Evolutionary conservation across 495 filamentous ascomycete species (phyloP), one percentile per base, ranked within the genome.

Genomic region (Xylaria intraflava): DNA sequence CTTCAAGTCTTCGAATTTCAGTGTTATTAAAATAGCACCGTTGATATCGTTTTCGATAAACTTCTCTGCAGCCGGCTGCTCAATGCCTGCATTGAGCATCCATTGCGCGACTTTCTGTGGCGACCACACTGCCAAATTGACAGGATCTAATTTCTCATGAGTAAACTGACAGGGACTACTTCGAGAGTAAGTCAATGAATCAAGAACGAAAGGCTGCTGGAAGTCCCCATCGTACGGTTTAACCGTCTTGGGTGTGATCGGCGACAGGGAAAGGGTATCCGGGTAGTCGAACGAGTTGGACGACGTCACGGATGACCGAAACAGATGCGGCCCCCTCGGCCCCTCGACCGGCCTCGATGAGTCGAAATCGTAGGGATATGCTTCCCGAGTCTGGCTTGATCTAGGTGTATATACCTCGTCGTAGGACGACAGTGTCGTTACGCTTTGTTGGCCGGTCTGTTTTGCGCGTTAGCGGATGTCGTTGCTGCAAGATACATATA

Each of bases 1-100:
- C 62, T 90, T 90, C n/a, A 98, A 75, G 62, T 96, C 90, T 30
- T 95, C 88, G 58, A 88, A 81, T 62, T 95, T 86, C n/a, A 98
- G 72, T 14, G 87, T 84, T 22, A 92, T 81, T 1, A 98, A 75
- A 45, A 96, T 83, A 2, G 82, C 70, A 0, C 93, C 93, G 20
- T 84, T 85, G 65, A 98, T 96, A 63, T 98, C 93, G 68, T 98
- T 92, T 57, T 79, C 75, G 50, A 87, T 76, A 58, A 98, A 96
- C 61, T 84, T 87, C 47, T 94, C 82, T n/a, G 92, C 79, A 35
- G 90, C 72, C 0, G 74, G 69, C 10, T 80, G 70, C 49, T 96
- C 89, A 58, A 89, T 82, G 6, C 86, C 84, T 1, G 76, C 71
- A 42, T 78, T 81, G 22, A 78, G 75, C 86, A 96, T 86, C 87